Conservation (phyloP, 768 basidiomycete genomes). For the Paxillus rubicundulus region DNA sequence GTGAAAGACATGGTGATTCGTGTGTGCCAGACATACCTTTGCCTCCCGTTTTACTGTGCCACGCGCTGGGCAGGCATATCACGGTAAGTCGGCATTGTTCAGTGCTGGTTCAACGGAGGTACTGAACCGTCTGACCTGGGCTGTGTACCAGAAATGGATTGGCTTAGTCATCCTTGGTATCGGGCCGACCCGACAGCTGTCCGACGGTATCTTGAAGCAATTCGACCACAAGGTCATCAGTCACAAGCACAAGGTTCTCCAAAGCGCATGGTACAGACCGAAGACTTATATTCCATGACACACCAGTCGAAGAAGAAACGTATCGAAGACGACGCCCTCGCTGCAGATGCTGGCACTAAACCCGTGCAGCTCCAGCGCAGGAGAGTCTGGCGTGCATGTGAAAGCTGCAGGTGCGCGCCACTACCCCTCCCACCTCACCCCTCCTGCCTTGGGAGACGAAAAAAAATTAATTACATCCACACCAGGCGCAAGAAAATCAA, state of each 20-base stretch:
- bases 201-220: constrained; percentile 34
- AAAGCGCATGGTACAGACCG: constrained; percentile 32
- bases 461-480: constrained; percentile 16
- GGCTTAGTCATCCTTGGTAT: constrained; percentile 35
- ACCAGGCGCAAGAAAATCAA: constrained; percentile 88
- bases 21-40: constrained; percentile 24
- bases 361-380: constrained; percentile 76
- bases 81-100: constrained; percentile 19
- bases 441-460: constrained; percentile 14
- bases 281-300: constrained; percentile 47
- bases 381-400: constrained; percentile 87
- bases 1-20: constrained; percentile 9
- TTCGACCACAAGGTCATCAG: constrained; percentile 20
- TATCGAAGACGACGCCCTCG: constrained; percentile 49
- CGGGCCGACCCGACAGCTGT: constrained; percentile 36
- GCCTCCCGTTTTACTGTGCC: constrained; percentile 8
- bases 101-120: constrained; percentile 17
- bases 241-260: constrained; percentile 17
- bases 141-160: constrained; percentile 28
- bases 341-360: constrained; percentile 59
- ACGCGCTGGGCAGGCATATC: not conserved
- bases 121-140: constrained; percentile 27
- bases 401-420: constrained; percentile 72
- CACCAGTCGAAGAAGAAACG: constrained; percentile 78
- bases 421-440: constrained; percentile 3